These are phyloP conservation scores for Trifolium fragiferum DNA, from an alignment of 306 rosid species.

Conservation along the genomic window DNA sequence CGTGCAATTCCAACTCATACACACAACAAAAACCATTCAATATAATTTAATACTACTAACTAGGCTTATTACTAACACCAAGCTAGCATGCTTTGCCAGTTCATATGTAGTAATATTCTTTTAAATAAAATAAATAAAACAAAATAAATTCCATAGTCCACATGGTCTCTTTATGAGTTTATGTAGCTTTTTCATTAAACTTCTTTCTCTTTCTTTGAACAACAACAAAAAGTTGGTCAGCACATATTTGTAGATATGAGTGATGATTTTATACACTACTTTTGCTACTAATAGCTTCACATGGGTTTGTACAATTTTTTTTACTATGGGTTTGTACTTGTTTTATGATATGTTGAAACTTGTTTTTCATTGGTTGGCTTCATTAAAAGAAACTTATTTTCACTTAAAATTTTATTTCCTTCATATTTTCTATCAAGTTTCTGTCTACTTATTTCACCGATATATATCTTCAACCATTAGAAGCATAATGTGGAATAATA, in stretches of 20 bases:
- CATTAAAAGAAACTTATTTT: no score
- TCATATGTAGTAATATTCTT: slow-evolving; percentile 39
- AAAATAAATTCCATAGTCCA: slow-evolving; percentile 46
- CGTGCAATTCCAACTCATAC: slow-evolving; percentile 80
- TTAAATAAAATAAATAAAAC: slow-evolving; percentile 25
- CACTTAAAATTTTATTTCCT: no score
- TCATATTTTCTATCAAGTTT: no score
- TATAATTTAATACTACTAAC: slow-evolving; percentile 27
- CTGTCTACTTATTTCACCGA: no score
- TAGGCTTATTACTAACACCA: slow-evolving; percentile 19
- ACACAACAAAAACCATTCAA: slow-evolving; percentile 41
- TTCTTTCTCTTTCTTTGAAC: slow-evolving; percentile 12
- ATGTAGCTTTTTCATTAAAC: slow-evolving; percentile 10
- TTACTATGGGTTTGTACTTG: background rate
- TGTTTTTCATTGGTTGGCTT: background rate
- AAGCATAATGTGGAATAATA: background rate
- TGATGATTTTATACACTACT: background rate
- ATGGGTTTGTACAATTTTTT: background rate
- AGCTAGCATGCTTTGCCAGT: slow-evolving; percentile 50
- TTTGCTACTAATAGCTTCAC: background rate
- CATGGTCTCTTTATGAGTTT: background rate
- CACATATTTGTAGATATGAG: slow-evolving; percentile 28
- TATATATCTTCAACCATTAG: no score
- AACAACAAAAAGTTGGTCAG: slow-evolving; percentile 30
- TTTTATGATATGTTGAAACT: no score